Conservation (phyloP, 306 rosid species). For the Chamaecrista fasciculata region DNA sequence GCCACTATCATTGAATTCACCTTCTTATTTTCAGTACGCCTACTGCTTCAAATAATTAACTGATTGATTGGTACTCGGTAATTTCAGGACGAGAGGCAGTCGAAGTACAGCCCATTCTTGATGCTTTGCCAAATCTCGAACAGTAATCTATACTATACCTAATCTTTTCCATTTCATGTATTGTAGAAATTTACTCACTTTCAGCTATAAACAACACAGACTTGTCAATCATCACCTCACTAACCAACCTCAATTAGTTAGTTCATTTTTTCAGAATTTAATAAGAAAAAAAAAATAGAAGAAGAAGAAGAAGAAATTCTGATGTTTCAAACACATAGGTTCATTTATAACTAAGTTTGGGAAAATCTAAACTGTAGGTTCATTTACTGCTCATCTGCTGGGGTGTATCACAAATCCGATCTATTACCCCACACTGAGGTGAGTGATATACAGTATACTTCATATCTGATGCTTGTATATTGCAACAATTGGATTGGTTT, state of each 20-base stretch:
- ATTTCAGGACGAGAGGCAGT: constrained; percentile 89
- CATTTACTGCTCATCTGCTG: constrained; percentile 98
- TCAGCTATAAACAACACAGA: too few species aligned
- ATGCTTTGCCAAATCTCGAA: constrained; percentile 83
- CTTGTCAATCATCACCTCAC: not conserved
- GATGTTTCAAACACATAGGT: too few species aligned
- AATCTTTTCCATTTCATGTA: not conserved
- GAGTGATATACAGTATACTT: too few species aligned
- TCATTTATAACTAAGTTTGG: not conserved
- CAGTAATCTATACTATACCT: constrained; percentile 55
- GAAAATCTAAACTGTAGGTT: constrained; percentile 58
- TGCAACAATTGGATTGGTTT: too few species aligned
- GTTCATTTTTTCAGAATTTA: constrained; percentile 11
- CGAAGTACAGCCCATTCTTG: constrained; percentile 83
- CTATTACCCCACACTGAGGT: constrained; percentile 85
- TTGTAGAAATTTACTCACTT: not conserved
- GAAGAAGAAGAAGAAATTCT: too few species aligned
- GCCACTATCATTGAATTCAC: constrained; percentile 24
- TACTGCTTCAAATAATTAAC: constrained; percentile 10
- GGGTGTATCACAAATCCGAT: constrained; percentile 94
- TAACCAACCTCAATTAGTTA: not conserved
- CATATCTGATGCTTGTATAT: too few species aligned
- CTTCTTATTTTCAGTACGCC: constrained; percentile 6
- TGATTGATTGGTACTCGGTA: constrained; percentile 8
- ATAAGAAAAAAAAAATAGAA: too few species aligned